Evolutionary conservation across 2,329 filamentous ascomycete species (phyloP), one percentile per base, ranked within the genome.

Genomic region (Elsinoe ampelina): DNA sequence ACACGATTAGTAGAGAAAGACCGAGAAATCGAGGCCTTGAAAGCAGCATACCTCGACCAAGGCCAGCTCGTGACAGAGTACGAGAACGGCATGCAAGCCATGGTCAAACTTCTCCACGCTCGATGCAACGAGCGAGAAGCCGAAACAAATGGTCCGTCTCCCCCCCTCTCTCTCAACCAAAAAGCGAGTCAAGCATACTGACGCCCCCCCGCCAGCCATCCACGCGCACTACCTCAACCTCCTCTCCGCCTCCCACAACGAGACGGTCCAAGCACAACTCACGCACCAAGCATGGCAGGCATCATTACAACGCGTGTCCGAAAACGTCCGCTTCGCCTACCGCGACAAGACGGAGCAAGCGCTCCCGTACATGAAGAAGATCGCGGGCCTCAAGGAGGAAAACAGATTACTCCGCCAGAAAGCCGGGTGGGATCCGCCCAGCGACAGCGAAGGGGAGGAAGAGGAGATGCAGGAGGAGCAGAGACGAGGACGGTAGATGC

Each of bases 241-340:
- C 5, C 66, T 78, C 10, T 69, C 75, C 20, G 63, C 71, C 42
- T 70, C 73, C 35, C 71, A 75, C 43, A 67, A 66, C 10, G 72
- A 73, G 43, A 73, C 70, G 41, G 69, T 77, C 59, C 70, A 76
- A 54, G 64, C 77, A 55, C 68, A 76, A 39, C 64, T 77, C 17
- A 73, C 73, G 57, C 75, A 77, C 58, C 71, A 74, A 50, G 71
- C 72, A 45, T 78, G 75, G 75, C 76, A 78, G 62, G 72, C 73
- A 2, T 70, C 73, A 1, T 58, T 77, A 57, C 66, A 69, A 6
- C 62, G 73, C 3, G 67, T 77, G 20, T 72, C 72, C 3, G 72
- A 74, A 45, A 70, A 68, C 30, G 70, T 75, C 11, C 64, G 73
- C 20, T 58, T 61, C 11, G 73, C 75, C 45, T 58, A 75, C 36